phyloP scores from a whole-genome alignment of 306 rosid species.

The Gillenia trifoliata region DNA sequence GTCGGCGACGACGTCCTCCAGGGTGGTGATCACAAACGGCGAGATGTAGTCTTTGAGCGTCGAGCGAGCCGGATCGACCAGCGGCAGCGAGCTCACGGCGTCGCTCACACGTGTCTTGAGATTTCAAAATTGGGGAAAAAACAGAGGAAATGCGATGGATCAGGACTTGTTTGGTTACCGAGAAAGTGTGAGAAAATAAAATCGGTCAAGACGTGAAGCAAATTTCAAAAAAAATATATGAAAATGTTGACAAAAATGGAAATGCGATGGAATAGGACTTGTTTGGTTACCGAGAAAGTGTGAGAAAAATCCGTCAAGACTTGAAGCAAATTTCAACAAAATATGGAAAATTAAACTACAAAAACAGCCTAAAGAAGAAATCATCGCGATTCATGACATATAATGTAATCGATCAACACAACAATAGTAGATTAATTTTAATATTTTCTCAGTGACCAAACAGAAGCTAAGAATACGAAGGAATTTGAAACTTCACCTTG shows the following conservation, averaged over 20 bases:
- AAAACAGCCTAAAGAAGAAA: background rate
- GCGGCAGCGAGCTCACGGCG: constrained; percentile 46
- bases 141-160: background rate
- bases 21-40: constrained; percentile 22
- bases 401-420: background rate
- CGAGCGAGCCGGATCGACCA: constrained; percentile 54
- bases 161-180: background rate
- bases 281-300: constrained; percentile 3
- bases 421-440: background rate
- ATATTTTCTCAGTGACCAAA: constrained; percentile 17
- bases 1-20: constrained; percentile 51
- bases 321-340: background rate
- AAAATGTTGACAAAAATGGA: background rate
- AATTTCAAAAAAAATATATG: background rate
- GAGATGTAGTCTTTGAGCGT: constrained; percentile 49
- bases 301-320: background rate
- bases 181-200: background rate
- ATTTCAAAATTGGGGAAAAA: background rate
- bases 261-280: background rate
- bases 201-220: background rate
- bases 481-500: constrained; percentile 44
- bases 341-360: background rate
- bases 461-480: background rate
- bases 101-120: constrained; percentile 40
- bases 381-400: background rate